Evolutionary conservation across 1,139 yeast genomes (phyloP), one percentile per base, ranked within the genome.

Genomic region (Nakaseomyces bracarensis): DNA sequence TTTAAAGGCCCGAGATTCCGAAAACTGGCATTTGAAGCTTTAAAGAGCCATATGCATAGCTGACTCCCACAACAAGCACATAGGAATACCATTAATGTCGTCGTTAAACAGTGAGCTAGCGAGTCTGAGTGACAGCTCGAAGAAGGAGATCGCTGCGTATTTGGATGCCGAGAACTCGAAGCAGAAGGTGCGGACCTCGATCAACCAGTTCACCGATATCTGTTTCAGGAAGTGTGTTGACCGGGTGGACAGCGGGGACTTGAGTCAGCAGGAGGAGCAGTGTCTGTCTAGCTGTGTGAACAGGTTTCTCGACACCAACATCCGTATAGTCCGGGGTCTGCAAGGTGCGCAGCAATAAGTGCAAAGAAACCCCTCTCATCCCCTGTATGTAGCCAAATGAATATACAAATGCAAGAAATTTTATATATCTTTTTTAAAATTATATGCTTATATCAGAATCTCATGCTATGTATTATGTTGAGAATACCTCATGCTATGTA

Each of bases 201-300:
- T 86, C 49, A 94, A 86, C 61, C 77, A 73, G 58, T 86, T 85
- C 70, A 87, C 96, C 31, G 89, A 86, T 60, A 72, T 82, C 72
- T 89, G 97, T 63, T 89, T 86, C 71, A 83, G 82, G 63, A 83
- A 84, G 66, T 89, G 97, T 63, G 73, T 86, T 46, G 67, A 74
- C 39, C 67, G 74, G 14, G 72, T 80, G 43, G 69, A 70, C 43
- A 66, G 72, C 42, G 74, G 74, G 35, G 67, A 68, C 41, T 68
- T 87, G 50, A 72, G 72, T 50, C 44, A 66, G 4, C 63, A 63
- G 42, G 96, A 89, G 63, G 85, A 82, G 52, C 64, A 69, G 36
- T 89, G 96, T 61, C 68, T 87, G 61, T 67, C 72, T 46, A 83
- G 83, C 68, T 89, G 96, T 62, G 75, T 87, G 54, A 82, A 84